These are phyloP conservation scores for Globisporangium ultimum DNA, from an alignment of 352 stramenopile species.

Conservation along the genomic window DNA sequence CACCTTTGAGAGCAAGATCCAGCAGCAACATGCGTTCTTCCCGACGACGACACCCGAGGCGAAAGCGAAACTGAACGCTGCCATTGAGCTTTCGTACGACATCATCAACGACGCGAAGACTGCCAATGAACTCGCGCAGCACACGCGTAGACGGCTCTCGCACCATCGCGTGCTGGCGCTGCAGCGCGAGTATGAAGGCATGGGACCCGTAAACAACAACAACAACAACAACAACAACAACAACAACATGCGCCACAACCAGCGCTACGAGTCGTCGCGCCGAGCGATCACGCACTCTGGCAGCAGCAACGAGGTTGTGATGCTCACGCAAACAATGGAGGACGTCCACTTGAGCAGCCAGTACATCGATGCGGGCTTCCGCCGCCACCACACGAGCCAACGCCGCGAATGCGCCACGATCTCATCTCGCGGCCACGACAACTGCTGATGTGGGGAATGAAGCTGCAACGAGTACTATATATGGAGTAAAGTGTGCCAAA, in stretches of 20 bases:
- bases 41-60: slow-evolving; percentile 15
- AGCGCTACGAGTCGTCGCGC: slow-evolving; percentile 13
- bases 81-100: slow-evolving; percentile 40
- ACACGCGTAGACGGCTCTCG: slow-evolving; percentile 56
- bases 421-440: not conserved
- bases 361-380: slow-evolving; percentile 2
- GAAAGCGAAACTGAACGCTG: slow-evolving; percentile 43
- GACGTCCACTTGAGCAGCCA: slow-evolving; percentile 4
- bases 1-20: slow-evolving; percentile 20
- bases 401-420: not conserved
- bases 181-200: slow-evolving; percentile 55
- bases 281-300: slow-evolving; percentile 2
- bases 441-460: not conserved
- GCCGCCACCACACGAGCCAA: slow-evolving; percentile 1
- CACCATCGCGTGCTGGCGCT: slow-evolving; percentile 61
- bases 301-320: slow-evolving; percentile 10
- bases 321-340: slow-evolving; percentile 13
- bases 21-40: slow-evolving; percentile 10
- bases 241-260: slow-evolving; percentile 11
- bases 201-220: slow-evolving; percentile 23
- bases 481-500: too few relatives aligned
- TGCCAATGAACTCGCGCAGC: slow-evolving; percentile 66
- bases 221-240: slow-evolving; percentile 14
- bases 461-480: not conserved
- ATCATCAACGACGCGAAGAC: slow-evolving; percentile 65